Percentiles rank a stretch among this genome's conserved stretches.
phyloP scores from a whole-genome alignment of 257 asterid species.

The Henckelia pumila region DNA sequence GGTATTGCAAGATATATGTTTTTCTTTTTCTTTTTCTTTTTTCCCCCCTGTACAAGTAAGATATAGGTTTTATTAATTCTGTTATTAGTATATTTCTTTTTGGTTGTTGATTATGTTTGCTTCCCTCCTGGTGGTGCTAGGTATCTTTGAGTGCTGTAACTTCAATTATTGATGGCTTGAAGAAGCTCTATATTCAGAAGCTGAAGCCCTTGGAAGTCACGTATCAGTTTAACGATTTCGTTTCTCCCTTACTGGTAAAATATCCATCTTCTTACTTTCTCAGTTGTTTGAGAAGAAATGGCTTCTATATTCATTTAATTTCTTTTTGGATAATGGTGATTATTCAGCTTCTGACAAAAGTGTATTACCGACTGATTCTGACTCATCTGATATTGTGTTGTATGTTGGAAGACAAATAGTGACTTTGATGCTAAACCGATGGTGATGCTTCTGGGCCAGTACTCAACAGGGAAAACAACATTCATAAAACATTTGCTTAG shows the following conservation, averaged over 20 bases:
- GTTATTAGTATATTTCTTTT: conserved; percentile 10
- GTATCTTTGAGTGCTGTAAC: conserved; percentile 77
- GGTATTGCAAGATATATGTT: neutral
- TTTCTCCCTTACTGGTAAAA: conserved; percentile 80
- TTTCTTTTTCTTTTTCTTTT: conserved; percentile 5
- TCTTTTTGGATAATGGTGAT: conserved; percentile 1
- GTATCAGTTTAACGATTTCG: conserved; percentile 81
- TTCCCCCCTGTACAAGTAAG: neutral
- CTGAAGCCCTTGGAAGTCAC: conserved; percentile 85
- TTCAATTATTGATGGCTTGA: conserved; percentile 89
- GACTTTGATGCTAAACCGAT: conserved; percentile 98
- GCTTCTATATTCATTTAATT: neutral
- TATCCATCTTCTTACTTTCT: conserved; percentile 22
- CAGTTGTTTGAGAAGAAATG: conserved; percentile 8
- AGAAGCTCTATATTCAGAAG: conserved; percentile 78
- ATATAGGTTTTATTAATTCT: conserved; percentile 11
- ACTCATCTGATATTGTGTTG: conserved; percentile 27
- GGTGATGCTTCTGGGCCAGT: conserved; percentile 99
- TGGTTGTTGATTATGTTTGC: conserved; percentile 20
- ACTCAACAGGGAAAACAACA: conserved; percentile 96
- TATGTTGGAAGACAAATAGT: conserved; percentile 59
- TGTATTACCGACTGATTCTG: conserved; percentile 20
- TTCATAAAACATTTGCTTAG: conserved; percentile 92
- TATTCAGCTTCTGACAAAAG: conserved; percentile 16
- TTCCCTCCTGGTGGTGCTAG: conserved; percentile 38